These are phyloP conservation scores for Cenchrus fungigraminus DNA, from an alignment of 176 grass and related monocot genomes.

Conservation along the genomic window DNA sequence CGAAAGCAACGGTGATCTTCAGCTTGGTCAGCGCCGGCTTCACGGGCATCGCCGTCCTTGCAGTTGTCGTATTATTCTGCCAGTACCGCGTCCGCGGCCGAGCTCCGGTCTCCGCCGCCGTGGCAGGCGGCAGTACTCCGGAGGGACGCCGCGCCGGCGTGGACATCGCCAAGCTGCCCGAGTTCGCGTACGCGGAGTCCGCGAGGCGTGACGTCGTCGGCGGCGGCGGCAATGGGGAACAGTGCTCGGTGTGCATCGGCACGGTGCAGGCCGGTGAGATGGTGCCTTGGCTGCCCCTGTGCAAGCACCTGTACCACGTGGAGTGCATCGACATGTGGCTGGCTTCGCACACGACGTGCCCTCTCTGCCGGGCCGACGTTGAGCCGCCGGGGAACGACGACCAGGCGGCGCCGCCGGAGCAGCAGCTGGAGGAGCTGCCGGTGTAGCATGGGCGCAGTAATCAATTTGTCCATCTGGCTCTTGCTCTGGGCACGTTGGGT, in stretches of 20 bases:
- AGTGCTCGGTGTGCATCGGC: slow-evolving; percentile 57
- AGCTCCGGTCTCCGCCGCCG: slow-evolving; percentile 15
- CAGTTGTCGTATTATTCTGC: slow-evolving; percentile 26
- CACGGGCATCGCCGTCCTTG: slow-evolving; percentile 17
- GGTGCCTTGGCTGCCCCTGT: slow-evolving; percentile 46
- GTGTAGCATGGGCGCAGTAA: slow-evolving; percentile 13
- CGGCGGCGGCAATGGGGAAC: background rate
- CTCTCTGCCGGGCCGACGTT: slow-evolving; percentile 38
- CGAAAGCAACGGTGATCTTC: slow-evolving; percentile 27
- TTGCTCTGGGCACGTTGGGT: background rate
- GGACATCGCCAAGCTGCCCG: slow-evolving; percentile 46
- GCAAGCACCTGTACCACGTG: slow-evolving; percentile 55
- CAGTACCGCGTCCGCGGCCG: background rate
- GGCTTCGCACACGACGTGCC: slow-evolving; percentile 43
- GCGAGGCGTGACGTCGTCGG: background rate
- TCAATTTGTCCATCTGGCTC: background rate
- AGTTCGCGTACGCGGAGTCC: slow-evolving; percentile 29
- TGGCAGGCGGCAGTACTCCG: background rate
- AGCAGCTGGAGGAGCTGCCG: background rate
- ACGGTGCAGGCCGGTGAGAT: slow-evolving; percentile 39
- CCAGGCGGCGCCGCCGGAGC: background rate
- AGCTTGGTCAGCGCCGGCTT: slow-evolving; percentile 46
- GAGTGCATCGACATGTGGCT: slow-evolving; percentile 66
- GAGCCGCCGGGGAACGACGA: background rate
- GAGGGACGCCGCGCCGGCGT: background rate